phyloP scores from a whole-genome alignment of 441 rosid species.

The Populus tomentosa region DNA sequence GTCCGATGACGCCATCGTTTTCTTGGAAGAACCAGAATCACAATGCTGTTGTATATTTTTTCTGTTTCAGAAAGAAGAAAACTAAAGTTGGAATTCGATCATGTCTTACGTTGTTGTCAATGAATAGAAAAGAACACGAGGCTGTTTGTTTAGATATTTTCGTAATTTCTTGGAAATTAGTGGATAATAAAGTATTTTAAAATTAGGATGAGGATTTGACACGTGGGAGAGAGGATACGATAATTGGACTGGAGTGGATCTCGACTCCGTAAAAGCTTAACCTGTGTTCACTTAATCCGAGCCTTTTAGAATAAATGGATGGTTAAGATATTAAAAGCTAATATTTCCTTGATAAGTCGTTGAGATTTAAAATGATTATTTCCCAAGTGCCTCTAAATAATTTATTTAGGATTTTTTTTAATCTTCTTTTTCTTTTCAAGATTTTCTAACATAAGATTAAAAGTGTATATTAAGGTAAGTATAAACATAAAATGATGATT shows the following conservation, averaged over 20 bases:
- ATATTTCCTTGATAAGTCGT: background rate
- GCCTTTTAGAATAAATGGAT: background rate
- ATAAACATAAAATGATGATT: background rate
- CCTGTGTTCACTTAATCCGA: too few species aligned
- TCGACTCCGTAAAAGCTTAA: too few species aligned
- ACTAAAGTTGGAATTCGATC: slow-evolving; percentile 6
- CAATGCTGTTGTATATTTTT: background rate
- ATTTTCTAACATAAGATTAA: too few species aligned
- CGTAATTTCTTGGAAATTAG: background rate
- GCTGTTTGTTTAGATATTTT: background rate
- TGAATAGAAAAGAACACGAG: background rate
- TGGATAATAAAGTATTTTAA: background rate
- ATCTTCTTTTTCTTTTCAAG: too few species aligned
- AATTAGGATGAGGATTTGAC: background rate
- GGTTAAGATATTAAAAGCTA: background rate
- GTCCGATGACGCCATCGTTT: slow-evolving; percentile 61
- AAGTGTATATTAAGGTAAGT: too few species aligned
- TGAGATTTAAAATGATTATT: too few species aligned
- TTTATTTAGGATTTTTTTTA: too few species aligned
- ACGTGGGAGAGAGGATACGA: background rate
- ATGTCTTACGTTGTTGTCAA: background rate
- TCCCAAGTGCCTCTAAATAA: too few species aligned
- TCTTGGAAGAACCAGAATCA: background rate
- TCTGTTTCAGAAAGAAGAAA: background rate
- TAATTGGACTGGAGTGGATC: background rate